A percentile compares a stretch with the other conserved stretches of the same genome.
Conservation (phyloP, 139 green algal genomes). For the Pseudopediastrum boryanum region DNA sequence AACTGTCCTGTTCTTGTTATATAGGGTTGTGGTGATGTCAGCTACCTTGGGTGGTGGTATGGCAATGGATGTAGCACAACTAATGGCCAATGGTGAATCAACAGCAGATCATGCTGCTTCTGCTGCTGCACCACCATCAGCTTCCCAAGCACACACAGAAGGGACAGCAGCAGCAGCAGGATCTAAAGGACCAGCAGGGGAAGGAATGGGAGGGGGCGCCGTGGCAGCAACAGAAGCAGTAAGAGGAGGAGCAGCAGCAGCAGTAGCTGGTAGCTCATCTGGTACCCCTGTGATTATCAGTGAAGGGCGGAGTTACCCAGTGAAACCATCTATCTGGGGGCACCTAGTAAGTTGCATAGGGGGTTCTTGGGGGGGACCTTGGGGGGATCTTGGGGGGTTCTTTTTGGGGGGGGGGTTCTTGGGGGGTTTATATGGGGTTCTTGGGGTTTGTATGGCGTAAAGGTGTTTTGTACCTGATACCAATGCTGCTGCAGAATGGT, state of each 20-base stretch:
- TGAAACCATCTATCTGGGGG: conserved; percentile 51
- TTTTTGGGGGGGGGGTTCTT: too few relatives aligned
- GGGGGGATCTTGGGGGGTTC: too few relatives aligned
- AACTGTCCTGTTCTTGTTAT: too few relatives aligned
- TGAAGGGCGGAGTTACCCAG: conserved; percentile 63
- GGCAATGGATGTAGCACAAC: conserved; percentile 37
- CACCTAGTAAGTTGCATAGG: conserved; percentile 39
- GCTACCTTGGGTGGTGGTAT: conserved; percentile 70
- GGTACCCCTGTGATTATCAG: conserved; percentile 51
- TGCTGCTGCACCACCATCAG: neutral
- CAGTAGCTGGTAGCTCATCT: neutral
- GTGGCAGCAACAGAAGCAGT: neutral
- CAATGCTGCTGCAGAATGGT: too few relatives aligned
- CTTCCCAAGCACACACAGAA: neutral
- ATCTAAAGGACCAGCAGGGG: too few relatives aligned
- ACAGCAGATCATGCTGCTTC: neutral
- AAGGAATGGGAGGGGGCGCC: too few relatives aligned
- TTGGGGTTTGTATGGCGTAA: too few relatives aligned
- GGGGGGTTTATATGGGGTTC: too few relatives aligned
- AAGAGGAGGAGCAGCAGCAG: neutral
- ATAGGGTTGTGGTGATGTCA: conserved; percentile 68
- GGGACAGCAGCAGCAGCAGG: neutral
- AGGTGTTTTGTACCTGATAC: too few relatives aligned
- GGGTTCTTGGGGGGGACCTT: too few relatives aligned
- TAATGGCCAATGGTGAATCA: conserved; percentile 43